A percentile compares a stretch with the other conserved stretches of the same genome.
phyloP scores from a whole-genome alignment of 768 basidiomycete genomes.

The Dioszegia hungarica region DNA sequence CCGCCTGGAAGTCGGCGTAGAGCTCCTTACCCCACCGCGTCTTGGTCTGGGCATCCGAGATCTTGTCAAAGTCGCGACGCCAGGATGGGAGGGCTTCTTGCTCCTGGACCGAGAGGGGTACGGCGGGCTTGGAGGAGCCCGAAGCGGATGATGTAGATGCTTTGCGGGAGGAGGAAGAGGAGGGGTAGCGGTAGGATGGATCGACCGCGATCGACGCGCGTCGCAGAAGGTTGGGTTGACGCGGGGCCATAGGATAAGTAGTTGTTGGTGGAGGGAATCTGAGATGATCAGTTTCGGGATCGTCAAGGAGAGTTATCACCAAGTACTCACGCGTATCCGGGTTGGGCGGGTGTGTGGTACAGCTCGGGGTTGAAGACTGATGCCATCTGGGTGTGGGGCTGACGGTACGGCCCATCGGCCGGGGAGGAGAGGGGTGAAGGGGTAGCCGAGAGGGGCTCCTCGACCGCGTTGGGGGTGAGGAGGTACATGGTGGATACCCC shows the following conservation, averaged over 20 bases:
- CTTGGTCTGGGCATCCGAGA: not conserved
- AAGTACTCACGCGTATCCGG: not conserved
- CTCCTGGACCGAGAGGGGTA: not conserved
- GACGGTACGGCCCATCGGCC: not conserved
- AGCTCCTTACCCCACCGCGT: not conserved
- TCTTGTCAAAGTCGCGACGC: slow-evolving; percentile 7
- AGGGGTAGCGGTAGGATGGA: not conserved
- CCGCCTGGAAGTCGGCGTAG: not conserved
- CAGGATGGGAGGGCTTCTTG: slow-evolving; percentile 2
- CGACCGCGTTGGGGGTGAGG: not conserved
- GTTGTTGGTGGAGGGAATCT: too few relatives aligned
- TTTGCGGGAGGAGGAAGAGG: not conserved
- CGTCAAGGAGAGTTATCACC: too few relatives aligned
- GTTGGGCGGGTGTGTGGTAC: not conserved
- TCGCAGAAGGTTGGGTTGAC: not conserved
- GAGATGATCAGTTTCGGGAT: too few relatives aligned
- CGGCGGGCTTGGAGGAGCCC: not conserved
- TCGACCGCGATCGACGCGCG: not conserved
- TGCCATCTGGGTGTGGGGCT: not conserved
- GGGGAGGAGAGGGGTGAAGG: not conserved
- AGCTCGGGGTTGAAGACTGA: not conserved
- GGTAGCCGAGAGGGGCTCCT: not conserved
- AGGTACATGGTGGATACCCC: not conserved
- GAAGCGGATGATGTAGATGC: too few relatives aligned
- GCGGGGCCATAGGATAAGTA: too few relatives aligned